These are phyloP conservation scores for Leersia perrieri DNA, from an alignment of 176 grass and related monocot species.

Conservation along the genomic window DNA sequence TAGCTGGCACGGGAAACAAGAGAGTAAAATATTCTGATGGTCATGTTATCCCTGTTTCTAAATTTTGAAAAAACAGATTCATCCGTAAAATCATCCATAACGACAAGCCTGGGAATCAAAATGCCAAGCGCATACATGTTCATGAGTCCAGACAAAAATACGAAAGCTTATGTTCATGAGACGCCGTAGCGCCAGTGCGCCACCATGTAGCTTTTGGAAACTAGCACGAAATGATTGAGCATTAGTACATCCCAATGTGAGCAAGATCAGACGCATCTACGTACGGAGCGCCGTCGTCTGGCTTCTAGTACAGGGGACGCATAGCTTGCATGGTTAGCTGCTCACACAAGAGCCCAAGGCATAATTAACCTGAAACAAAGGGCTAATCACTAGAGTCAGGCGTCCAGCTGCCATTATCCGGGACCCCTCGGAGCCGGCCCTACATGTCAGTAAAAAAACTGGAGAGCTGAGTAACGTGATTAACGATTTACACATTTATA, in stretches of 20 bases:
- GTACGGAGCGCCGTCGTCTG: conserved; percentile 4
- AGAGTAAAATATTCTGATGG: too few species aligned
- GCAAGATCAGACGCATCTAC: background rate
- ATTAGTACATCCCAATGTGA: conserved; percentile 11
- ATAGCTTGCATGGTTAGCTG: background rate
- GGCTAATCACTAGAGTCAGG: background rate
- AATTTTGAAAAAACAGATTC: too few species aligned
- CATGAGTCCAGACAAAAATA: background rate
- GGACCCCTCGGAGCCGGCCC: background rate
- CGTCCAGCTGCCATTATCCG: background rate
- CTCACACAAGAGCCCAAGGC: background rate
- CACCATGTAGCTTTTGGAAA: background rate
- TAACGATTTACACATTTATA: background rate
- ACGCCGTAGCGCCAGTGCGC: conserved; percentile 1
- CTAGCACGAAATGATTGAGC: conserved; percentile 2
- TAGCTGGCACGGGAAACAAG: too few species aligned
- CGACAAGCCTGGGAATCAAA: too few species aligned
- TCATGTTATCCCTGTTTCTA: too few species aligned
- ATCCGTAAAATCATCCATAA: too few species aligned
- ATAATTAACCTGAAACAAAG: background rate
- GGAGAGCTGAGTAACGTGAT: too few species aligned
- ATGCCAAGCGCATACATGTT: background rate
- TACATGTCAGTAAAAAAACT: background rate
- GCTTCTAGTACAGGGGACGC: background rate
- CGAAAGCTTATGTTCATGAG: background rate